phyloP scores from a whole-genome alignment of 352 stramenopile genomes.

The Phytopythium delawarense region DNA sequence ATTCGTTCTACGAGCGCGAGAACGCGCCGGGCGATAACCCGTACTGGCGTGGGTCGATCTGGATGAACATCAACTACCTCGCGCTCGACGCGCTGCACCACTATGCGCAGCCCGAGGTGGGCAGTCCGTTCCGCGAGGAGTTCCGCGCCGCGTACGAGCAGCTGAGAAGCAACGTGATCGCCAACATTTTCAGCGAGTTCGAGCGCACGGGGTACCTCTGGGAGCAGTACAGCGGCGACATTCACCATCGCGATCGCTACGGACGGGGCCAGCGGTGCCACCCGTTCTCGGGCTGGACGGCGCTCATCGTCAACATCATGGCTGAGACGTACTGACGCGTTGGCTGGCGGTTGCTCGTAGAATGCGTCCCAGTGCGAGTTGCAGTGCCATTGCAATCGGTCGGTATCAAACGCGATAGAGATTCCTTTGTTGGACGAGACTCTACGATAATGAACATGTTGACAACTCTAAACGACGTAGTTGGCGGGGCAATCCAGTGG shows the following conservation, averaged over 20 bases:
- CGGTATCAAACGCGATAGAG: no score
- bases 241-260: conserved; percentile 32
- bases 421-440: conserved; percentile 1
- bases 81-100: conserved; percentile 79
- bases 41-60: conserved; percentile 93
- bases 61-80: conserved; percentile 94
- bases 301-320: conserved; percentile 92
- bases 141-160: conserved; percentile 38
- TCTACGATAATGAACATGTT: conserved; percentile 5
- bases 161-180: conserved; percentile 60
- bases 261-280: conserved; percentile 87
- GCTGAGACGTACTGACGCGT: conserved; percentile 81
- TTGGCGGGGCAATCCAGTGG: conserved; percentile 52
- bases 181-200: conserved; percentile 75
- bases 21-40: conserved; percentile 90
- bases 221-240: conserved; percentile 92
- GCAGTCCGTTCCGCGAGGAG: conserved; percentile 39
- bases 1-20: conserved; percentile 85
- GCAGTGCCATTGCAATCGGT: no score
- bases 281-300: conserved; percentile 94
- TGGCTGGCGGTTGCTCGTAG: background rate
- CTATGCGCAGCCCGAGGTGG: conserved; percentile 44
- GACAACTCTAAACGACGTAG: conserved; percentile 33
- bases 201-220: conserved; percentile 88
- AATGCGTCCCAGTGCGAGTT: no score